Evolutionary conservation across 805 yeast genomes (phyloP).

Genomic region (Cyberlindnera nakhonratchasimensis): DNA sequence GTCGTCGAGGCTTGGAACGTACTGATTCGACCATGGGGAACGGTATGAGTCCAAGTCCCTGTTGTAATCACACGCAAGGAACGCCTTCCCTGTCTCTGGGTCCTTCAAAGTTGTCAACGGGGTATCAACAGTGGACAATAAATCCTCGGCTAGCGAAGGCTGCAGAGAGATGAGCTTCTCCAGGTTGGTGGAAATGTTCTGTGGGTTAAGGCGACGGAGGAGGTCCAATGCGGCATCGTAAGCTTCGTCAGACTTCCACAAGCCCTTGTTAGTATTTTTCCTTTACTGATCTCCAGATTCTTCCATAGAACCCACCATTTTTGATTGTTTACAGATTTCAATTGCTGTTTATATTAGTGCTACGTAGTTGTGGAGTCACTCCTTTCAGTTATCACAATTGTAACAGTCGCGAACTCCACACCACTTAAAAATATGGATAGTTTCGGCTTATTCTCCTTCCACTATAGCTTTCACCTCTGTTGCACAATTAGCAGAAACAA

Average conservation of each 20-base stretch:
- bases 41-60: slow-evolving; percentile 91
- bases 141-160: slow-evolving; percentile 74
- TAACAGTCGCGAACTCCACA: background rate
- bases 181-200: slow-evolving; percentile 44
- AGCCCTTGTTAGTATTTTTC: background rate
- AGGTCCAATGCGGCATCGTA: slow-evolving; percentile 79
- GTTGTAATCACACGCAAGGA: slow-evolving; percentile 87
- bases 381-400: background rate
- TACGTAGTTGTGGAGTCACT: no score
- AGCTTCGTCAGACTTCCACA: slow-evolving; percentile 36
- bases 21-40: slow-evolving; percentile 86
- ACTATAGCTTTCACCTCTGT: background rate
- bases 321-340: background rate
- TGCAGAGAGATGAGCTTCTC: slow-evolving; percentile 45
- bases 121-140: slow-evolving; percentile 81
- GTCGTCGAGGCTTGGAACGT: slow-evolving; percentile 53
- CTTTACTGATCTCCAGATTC: background rate
- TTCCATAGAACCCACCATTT: background rate
- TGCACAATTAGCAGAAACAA: background rate
- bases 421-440: no score
- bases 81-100: slow-evolving; percentile 51
- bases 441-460: no score
- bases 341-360: no score
- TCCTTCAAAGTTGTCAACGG: slow-evolving; percentile 53
- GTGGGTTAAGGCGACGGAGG: slow-evolving; percentile 72